Conservation (phyloP, 495 filamentous ascomycete genomes). For the Penicillium diatomitis region DNA sequence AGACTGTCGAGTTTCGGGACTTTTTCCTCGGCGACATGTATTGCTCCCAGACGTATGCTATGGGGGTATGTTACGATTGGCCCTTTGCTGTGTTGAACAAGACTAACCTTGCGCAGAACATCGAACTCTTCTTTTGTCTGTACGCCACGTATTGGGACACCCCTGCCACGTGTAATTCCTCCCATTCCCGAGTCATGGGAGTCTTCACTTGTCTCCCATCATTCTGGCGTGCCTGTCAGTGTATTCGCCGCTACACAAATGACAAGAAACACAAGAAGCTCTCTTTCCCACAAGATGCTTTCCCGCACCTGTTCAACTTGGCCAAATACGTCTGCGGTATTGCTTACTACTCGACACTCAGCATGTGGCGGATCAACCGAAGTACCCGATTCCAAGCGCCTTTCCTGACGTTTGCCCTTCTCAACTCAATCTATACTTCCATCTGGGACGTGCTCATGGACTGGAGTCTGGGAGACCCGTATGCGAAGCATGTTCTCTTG, state of each 20-base stretch:
- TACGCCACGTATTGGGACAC: slow-evolving; percentile 68
- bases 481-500: slow-evolving; percentile 58
- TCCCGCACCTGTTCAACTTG: slow-evolving; percentile 88
- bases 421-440: slow-evolving; percentile 76
- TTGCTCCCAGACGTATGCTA: slow-evolving; percentile 84
- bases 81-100: neutral
- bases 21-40: slow-evolving; percentile 98
- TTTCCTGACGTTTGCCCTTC: slow-evolving; percentile 68
- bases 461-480: slow-evolving; percentile 76
- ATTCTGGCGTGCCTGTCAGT: slow-evolving; percentile 84
- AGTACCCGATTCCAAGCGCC: slow-evolving; percentile 46
- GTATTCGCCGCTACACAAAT: slow-evolving; percentile 73
- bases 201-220: slow-evolving; percentile 80
- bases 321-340: slow-evolving; percentile 88
- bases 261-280: slow-evolving; percentile 1
- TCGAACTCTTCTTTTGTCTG: slow-evolving; percentile 90
- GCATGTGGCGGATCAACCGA: slow-evolving; percentile 69
- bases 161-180: slow-evolving; percentile 72
- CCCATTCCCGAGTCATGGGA: slow-evolving; percentile 71
- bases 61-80: slow-evolving; percentile 56
- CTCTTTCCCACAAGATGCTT: slow-evolving; percentile 63
- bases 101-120: slow-evolving; percentile 49
- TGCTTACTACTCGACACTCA: slow-evolving; percentile 63
- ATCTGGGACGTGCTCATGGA: slow-evolving; percentile 99
- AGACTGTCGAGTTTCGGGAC: slow-evolving; percentile 83